Evolutionary conservation across 345 rosid species (phyloP).

Genomic region (Passiflora organensis): DNA sequence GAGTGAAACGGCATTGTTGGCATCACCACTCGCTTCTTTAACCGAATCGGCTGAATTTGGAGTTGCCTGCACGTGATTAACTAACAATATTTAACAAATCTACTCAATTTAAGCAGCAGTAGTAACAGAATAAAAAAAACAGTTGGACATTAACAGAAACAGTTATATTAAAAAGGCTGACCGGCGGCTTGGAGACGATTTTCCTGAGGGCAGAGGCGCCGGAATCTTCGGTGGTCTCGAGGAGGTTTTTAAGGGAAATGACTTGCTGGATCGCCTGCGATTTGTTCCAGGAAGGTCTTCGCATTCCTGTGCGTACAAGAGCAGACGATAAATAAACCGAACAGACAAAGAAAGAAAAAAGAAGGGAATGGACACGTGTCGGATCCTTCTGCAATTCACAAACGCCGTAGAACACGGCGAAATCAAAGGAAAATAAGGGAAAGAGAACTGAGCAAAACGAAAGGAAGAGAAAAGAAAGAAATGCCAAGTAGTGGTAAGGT

Average conservation of each 20-base stretch:
- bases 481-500: conserved; percentile 44
- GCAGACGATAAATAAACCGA: not conserved
- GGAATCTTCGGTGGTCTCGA: conserved; percentile 30
- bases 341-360: not conserved
- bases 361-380: conserved; percentile 41
- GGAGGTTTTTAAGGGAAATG: conserved; percentile 38
- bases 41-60: conserved; percentile 23
- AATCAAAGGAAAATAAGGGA: conserved; percentile 26
- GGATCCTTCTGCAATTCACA: conserved; percentile 16
- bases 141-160: conserved; percentile 38
- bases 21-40: conserved; percentile 17
- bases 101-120: conserved; percentile 10
- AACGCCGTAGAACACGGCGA: conserved; percentile 28
- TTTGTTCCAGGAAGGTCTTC: conserved; percentile 55
- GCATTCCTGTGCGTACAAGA: conserved; percentile 29
- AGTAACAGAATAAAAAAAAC: not conserved
- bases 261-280: conserved; percentile 58
- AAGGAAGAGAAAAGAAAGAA: conserved; percentile 12
- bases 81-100: conserved; percentile 5
- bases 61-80: conserved; percentile 21
- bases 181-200: conserved; percentile 39
- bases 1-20: not conserved
- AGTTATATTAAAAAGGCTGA: conserved; percentile 22
- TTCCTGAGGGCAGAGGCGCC: conserved; percentile 39
- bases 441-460: not conserved